Base-by-base conservation (phyloP, 1,139 yeast genomes). In the Blastobotrys buckinghamii region DNA sequence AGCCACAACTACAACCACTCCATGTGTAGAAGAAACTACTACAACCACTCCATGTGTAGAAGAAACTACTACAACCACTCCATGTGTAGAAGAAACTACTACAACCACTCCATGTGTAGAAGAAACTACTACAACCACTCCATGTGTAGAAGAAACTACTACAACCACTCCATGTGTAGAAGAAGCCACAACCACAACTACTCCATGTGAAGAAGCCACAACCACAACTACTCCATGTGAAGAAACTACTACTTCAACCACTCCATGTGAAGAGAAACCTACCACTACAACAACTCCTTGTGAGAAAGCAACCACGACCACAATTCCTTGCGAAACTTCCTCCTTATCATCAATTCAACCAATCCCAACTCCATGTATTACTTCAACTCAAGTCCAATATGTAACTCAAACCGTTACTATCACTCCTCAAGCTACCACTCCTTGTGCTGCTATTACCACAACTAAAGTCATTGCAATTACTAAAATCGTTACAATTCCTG, bases 191-290 rank as follows among this genome's bases (percentile, higher is more conserved):
- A 13, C 39, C 3, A 24, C 39, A 3, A 4, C 39, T 19, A 24
- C n/a, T 3, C 39, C 39, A 24, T 32, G 35, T 16, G 35, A 32
- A 17, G 37, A 35, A 3, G 6, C 39, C 13, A 35, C 4, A 12
- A 35, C 39, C 17, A 32, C 39, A 35, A 35, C 35, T 32, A 32
- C 35, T 32, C 35, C 35, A 32, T 32, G 39, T 15, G 39, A 35
- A 15, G 39, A 35, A 35, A 35, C 39, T 5, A 22, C 24, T 7
- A 22, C 24, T 22, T 7, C 24, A 15, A 22, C 24, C 24, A 22
- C 24, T 22, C 24, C 24, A 22, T 22, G 24, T 7, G 24, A 22
- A 22, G n/a, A n/a, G n/a, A 22, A 4, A 22, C 24, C 24, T 22
- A 22, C 24, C 4, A 4, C 24, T 5, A 22, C 24, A 22, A 4